phyloP scores from a whole-genome alignment of 192 early-diverging fungal genomes.

The Linnemannia hyalina region DNA sequence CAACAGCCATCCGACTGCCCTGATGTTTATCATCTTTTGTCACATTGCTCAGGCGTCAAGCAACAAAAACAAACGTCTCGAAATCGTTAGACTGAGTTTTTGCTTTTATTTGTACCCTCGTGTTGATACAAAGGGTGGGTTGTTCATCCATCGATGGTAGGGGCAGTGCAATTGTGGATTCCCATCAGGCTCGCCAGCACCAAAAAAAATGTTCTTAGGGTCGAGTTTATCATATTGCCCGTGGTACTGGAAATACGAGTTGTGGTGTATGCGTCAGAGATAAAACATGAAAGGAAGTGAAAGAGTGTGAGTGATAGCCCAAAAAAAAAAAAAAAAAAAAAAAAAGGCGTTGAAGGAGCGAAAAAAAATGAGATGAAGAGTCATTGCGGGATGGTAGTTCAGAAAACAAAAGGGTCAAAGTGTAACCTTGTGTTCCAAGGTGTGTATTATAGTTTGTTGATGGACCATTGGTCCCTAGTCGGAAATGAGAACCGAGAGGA shows the following conservation, averaged over 20 bases:
- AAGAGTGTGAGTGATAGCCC: background rate
- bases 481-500: background rate
- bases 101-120: background rate
- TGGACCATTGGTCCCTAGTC: background rate
- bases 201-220: background rate
- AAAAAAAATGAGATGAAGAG: background rate
- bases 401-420: background rate
- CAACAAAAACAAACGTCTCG: background rate
- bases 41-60: background rate
- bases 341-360: background rate
- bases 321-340: too few species aligned
- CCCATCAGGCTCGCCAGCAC: background rate
- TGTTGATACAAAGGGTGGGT: background rate
- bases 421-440: slow-evolving; percentile 4
- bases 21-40: background rate
- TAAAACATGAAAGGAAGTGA: background rate
- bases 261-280: background rate
- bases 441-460: background rate
- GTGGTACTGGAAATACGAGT: background rate
- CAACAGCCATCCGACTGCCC: background rate
- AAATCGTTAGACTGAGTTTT: background rate
- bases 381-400: background rate
- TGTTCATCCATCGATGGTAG: background rate
- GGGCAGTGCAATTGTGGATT: background rate
- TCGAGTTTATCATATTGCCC: background rate